A percentile compares a stretch with the other conserved stretches of the same genome.
Evolutionary conservation across 2,329 filamentous ascomycete genomes (phyloP).

Genomic region (Pseudovirgaria hyperparasitica): DNA sequence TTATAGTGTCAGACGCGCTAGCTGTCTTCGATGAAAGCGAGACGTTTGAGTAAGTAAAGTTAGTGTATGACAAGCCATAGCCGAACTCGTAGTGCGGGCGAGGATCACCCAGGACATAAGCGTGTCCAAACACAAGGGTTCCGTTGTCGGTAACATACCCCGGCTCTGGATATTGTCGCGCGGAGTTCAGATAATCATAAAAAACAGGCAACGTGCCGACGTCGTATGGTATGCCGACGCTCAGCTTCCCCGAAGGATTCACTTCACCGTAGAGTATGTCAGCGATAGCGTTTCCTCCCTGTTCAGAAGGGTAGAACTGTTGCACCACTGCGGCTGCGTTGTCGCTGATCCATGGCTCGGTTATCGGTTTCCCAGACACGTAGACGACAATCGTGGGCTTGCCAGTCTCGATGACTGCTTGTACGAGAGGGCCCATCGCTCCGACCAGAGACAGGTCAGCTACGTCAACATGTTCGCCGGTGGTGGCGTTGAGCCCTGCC

Average conservation of each 20-base stretch:
- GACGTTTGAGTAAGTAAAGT: slow-evolving; percentile 46
- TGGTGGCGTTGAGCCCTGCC: slow-evolving; percentile 59
- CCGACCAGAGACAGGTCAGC: slow-evolving; percentile 53
- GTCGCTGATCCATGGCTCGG: slow-evolving; percentile 58
- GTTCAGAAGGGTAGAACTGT: slow-evolving; percentile 62
- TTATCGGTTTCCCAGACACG: slow-evolving; percentile 58
- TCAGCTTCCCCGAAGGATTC: slow-evolving; percentile 54
- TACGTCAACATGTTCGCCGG: slow-evolving; percentile 60
- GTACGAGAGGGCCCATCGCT: slow-evolving; percentile 53
- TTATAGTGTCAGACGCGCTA: slow-evolving; percentile 35
- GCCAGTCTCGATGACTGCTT: slow-evolving; percentile 53
- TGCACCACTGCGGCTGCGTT: slow-evolving; percentile 54
- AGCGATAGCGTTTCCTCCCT: slow-evolving; percentile 54
- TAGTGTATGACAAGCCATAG: slow-evolving; percentile 53
- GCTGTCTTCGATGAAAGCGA: slow-evolving; percentile 37
- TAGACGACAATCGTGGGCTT: slow-evolving; percentile 57
- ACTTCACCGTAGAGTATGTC: slow-evolving; percentile 49
- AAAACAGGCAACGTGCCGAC: slow-evolving; percentile 56
- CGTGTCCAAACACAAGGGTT: slow-evolving; percentile 49
- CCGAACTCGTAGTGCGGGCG: slow-evolving; percentile 53
- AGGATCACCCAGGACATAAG: slow-evolving; percentile 50
- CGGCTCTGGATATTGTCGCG: slow-evolving; percentile 38
- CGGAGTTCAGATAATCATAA: slow-evolving; percentile 62
- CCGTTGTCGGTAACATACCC: slow-evolving; percentile 45
- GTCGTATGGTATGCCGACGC: slow-evolving; percentile 54